A percentile compares a stretch with the other conserved stretches of the same genome.
phyloP scores from a whole-genome alignment of 345 rosid genomes.

The Leavenworthia alabamica region DNA sequence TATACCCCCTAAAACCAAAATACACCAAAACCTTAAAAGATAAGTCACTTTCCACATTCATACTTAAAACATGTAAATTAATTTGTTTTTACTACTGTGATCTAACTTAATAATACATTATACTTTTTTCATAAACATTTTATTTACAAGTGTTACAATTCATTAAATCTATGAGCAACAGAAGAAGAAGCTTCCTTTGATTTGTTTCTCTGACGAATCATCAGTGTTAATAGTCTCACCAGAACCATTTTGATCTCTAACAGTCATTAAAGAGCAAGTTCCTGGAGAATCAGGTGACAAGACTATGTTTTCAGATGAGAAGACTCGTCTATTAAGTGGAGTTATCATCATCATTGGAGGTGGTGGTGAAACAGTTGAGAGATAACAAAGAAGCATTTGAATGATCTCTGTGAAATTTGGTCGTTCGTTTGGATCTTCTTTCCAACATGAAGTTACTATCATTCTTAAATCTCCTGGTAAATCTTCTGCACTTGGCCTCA shows the following conservation, averaged over 20 bases:
- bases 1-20: neutral
- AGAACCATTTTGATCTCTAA: constrained; percentile 39
- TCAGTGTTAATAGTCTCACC: constrained; percentile 34
- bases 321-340: constrained; percentile 41
- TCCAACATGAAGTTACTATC: constrained; percentile 94
- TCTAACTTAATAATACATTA: constrained; percentile 15
- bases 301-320: constrained; percentile 48
- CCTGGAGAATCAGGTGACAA: constrained; percentile 88
- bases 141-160: constrained; percentile 15
- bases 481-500: constrained; percentile 77
- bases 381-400: constrained; percentile 70
- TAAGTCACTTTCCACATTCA: neutral
- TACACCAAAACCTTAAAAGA: neutral
- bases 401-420: constrained; percentile 81
- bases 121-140: neutral
- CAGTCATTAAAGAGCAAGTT: constrained; percentile 70
- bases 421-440: constrained; percentile 84
- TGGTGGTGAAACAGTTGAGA: constrained; percentile 50
- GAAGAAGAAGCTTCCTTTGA: constrained; percentile 71
- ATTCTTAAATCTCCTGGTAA: constrained; percentile 68
- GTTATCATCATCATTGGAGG: constrained; percentile 49
- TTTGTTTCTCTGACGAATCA: constrained; percentile 33
- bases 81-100: neutral
- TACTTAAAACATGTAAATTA: neutral
- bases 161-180: constrained; percentile 33